Conservation (phyloP, 768 basidiomycete species). For the Pisolithus tinctorius region DNA sequence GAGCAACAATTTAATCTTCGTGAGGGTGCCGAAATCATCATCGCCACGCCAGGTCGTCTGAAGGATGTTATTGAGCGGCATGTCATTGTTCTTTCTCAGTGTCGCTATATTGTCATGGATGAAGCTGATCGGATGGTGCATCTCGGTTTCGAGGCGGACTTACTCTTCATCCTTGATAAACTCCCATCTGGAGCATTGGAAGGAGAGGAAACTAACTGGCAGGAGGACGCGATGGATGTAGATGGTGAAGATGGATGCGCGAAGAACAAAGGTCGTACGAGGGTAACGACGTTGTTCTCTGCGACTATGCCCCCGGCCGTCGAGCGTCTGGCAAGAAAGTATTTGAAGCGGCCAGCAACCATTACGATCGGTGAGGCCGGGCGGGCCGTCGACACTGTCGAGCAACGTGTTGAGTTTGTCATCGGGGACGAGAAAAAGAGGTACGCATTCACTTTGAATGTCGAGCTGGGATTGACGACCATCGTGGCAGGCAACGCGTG, state of each 20-base stretch:
- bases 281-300: constrained; percentile 95
- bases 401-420: constrained; percentile 93
- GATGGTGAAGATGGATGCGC: constrained; percentile 53
- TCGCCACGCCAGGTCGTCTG: constrained; percentile 96
- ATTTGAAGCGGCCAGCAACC: constrained; percentile 84
- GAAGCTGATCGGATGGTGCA: constrained; percentile 99
- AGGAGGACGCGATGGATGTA: constrained; percentile 65
- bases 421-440: constrained; percentile 95
- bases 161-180: constrained; percentile 92
- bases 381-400: constrained; percentile 95
- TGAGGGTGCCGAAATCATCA: constrained; percentile 98
- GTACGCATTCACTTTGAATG: constrained; percentile 38
- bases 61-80: constrained; percentile 97
- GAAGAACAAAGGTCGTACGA: constrained; percentile 57
- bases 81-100: constrained; percentile 92
- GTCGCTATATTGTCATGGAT: constrained; percentile 99
- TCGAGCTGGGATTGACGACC: constrained; percentile 7
- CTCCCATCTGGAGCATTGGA: constrained; percentile 84
- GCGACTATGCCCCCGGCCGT: constrained; percentile 99
- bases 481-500: constrained; percentile 56
- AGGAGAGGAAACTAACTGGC: constrained; percentile 61
- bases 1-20: constrained; percentile 97
- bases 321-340: constrained; percentile 90
- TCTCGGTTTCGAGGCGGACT: constrained; percentile 90
- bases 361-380: constrained; percentile 99